phyloP scores from a whole-genome alignment of 176 grass and related monocot species.

The Carex cristatella region DNA sequence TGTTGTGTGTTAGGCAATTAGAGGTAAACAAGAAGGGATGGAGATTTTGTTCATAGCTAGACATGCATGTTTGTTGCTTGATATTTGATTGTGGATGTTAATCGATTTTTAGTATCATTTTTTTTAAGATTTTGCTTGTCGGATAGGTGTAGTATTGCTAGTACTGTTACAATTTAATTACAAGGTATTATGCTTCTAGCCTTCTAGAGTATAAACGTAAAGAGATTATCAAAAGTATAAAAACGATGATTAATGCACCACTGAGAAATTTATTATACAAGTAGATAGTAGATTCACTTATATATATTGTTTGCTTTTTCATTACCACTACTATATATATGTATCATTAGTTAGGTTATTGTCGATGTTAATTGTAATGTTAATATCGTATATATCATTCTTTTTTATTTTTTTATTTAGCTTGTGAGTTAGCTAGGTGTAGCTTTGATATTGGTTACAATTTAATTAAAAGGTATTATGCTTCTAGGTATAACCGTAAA shows the following conservation, averaged over 20 bases:
- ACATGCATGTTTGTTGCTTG: slow-evolving; percentile 4
- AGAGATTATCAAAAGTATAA: too few relatives aligned
- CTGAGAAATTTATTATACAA: neutral
- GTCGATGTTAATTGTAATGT: neutral
- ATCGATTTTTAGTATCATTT: too few relatives aligned
- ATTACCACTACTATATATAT: neutral
- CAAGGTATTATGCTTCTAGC: too few relatives aligned
- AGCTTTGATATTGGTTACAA: neutral
- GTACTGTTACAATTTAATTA: neutral
- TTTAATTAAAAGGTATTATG: neutral
- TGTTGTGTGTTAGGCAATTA: neutral
- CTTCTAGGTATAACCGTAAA: too few relatives aligned
- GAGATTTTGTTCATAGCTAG: neutral
- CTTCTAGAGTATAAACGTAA: too few relatives aligned
- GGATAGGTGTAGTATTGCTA: neutral
- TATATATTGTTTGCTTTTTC: neutral
- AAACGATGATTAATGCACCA: neutral
- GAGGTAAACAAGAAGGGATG: neutral
- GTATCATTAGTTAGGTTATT: too few relatives aligned
- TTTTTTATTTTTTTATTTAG: neutral
- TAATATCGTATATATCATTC: neutral
- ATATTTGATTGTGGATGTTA: neutral
- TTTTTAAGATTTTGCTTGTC: too few relatives aligned
- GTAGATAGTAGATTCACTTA: neutral
- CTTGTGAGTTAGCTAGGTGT: neutral